These are phyloP conservation scores for Cyclotella cryptica DNA, from an alignment of 108 stramenopile genomes.

Conservation along the genomic window DNA sequence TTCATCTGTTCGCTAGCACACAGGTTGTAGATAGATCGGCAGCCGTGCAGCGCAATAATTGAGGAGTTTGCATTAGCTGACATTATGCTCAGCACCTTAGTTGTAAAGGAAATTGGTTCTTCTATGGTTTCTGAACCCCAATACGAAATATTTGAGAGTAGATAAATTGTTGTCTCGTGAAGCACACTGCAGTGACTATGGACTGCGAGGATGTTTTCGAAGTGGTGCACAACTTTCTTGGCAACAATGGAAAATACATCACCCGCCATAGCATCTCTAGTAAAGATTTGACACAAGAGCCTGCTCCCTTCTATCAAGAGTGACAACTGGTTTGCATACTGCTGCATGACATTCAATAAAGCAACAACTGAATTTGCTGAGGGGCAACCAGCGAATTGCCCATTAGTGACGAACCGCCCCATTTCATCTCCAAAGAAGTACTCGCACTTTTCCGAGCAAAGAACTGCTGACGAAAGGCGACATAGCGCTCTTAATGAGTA, in stretches of 20 bases:
- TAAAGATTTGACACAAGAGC: constrained; percentile 33
- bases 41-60: constrained; percentile 34
- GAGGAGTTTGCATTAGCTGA: background rate
- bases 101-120: background rate
- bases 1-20: background rate
- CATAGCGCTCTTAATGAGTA: constrained; percentile 38
- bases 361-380: constrained; percentile 22
- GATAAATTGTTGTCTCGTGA: constrained; percentile 26
- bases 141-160: constrained; percentile 37
- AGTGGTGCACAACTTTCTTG: constrained; percentile 7
- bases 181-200: background rate
- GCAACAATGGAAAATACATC: constrained; percentile 6
- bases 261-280: constrained; percentile 1
- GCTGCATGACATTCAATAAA: constrained; percentile 26
- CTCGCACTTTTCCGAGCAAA: constrained; percentile 3
- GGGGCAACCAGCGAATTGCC: background rate
- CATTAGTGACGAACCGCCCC: constrained; percentile 13
- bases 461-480: constrained; percentile 36
- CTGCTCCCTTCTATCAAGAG: constrained; percentile 29
- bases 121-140: background rate
- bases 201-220: background rate
- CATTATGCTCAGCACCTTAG: constrained; percentile 20
- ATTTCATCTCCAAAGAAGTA: constrained; percentile 33
- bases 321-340: constrained; percentile 1
- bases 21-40: constrained; percentile 30